Percentiles rank a stretch among this genome's conserved stretches.
Conservation (phyloP, 129 eudicot species). For the Cynara cardunculus region DNA sequence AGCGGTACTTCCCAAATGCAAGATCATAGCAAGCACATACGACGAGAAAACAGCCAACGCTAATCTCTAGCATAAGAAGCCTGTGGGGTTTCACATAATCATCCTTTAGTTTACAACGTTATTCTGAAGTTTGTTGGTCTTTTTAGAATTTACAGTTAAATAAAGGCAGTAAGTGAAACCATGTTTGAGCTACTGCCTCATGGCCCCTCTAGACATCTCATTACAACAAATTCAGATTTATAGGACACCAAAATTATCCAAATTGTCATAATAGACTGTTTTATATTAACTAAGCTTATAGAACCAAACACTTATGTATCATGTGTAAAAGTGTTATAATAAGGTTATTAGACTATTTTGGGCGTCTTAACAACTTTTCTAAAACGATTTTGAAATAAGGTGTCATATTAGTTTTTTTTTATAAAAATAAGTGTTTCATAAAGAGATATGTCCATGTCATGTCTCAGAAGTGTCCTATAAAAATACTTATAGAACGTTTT, state of each 20-base stretch:
- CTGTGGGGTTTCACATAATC: conserved; percentile 21
- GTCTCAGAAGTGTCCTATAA: neutral
- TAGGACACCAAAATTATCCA: neutral
- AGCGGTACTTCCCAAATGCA: conserved; percentile 51
- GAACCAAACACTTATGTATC: neutral
- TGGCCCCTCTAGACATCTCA: neutral
- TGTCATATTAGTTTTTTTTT: neutral
- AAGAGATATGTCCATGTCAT: neutral
- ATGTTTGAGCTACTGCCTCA: neutral
- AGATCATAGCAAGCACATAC: conserved; percentile 53
- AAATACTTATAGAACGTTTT: neutral
- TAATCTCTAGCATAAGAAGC: conserved; percentile 49
- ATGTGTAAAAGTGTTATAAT: neutral
- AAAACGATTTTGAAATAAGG: neutral
- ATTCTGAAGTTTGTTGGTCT: neutral
- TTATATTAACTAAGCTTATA: neutral
- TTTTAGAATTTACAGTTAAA: neutral
- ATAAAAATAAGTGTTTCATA: neutral
- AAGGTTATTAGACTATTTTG: neutral
- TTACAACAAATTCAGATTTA: neutral
- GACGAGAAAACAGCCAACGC: conserved; percentile 43
- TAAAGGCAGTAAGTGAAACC: neutral
- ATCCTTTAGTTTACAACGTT: neutral
- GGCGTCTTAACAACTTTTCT: neutral
- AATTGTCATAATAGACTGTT: neutral